A percentile compares a stretch with the other conserved stretches of the same genome.
These are phyloP conservation scores for Verticillium tricorpus DNA, from an alignment of 2,329 filamentous ascomycete genomes.

Conservation along the genomic window DNA sequence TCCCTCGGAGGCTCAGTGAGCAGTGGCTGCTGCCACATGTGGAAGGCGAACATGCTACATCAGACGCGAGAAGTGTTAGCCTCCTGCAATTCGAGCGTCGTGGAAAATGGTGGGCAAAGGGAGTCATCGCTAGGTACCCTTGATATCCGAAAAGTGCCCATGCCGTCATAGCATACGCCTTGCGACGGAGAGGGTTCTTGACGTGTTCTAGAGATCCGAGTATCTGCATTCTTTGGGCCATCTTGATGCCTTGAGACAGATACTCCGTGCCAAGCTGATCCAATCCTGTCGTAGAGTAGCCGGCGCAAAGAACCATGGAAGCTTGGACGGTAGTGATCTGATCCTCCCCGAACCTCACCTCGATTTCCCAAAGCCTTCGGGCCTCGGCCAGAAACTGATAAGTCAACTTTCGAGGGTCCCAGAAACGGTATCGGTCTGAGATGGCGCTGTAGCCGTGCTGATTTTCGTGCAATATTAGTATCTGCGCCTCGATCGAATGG, in stretches of 20 bases:
- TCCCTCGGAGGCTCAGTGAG: slow-evolving; percentile 22
- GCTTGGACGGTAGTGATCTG: slow-evolving; percentile 26
- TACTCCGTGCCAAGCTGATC: neutral
- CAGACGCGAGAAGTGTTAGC: neutral
- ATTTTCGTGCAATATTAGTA: too few species aligned
- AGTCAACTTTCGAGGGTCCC: slow-evolving; percentile 26
- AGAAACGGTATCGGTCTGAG: slow-evolving; percentile 23
- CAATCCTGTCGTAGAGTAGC: slow-evolving; percentile 10
- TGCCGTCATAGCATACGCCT: slow-evolving; percentile 19
- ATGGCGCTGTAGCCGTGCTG: slow-evolving; percentile 23
- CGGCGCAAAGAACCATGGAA: slow-evolving; percentile 21
- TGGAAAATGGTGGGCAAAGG: too few species aligned
- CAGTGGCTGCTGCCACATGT: slow-evolving; percentile 15
- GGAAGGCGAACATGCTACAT: neutral
- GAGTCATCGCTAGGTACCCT: slow-evolving; percentile 4
- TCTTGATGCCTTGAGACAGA: neutral
- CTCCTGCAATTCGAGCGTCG: too few species aligned
- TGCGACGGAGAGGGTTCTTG: neutral
- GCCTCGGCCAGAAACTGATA: slow-evolving; percentile 32
- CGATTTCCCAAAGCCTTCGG: slow-evolving; percentile 28
- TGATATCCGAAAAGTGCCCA: slow-evolving; percentile 32
- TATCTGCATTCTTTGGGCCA: neutral
- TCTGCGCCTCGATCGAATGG: too few species aligned
- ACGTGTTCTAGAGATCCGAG: neutral
- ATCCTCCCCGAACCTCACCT: slow-evolving; percentile 8